Evolutionary conservation across 2,329 filamentous ascomycete genomes (phyloP).

Genomic region (Neofusicoccum cordaticola): DNA sequence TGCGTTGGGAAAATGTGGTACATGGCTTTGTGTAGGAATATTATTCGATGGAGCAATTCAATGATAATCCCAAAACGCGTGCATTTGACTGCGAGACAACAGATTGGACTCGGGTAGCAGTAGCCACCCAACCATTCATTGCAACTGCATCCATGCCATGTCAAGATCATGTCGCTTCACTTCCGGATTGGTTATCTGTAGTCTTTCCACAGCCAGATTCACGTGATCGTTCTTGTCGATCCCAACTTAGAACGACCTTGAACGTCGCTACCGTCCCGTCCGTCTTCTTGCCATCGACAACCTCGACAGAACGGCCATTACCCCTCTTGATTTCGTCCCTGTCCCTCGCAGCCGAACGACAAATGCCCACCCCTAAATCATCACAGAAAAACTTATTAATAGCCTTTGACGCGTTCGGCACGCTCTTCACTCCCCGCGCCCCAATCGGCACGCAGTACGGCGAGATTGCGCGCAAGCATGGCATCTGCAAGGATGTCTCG

Average conservation of each 20-base stretch:
- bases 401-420: constrained; percentile 66
- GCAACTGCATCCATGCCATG: too few relatives aligned
- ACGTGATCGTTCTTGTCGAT: constrained; percentile 6
- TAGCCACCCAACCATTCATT: too few relatives aligned
- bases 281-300: not conserved
- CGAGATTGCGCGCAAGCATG: constrained; percentile 50
- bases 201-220: not conserved
- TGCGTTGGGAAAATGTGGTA: not conserved
- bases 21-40: constrained; percentile 7
- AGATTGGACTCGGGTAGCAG: too few relatives aligned
- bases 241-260: not conserved
- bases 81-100: too few relatives aligned
- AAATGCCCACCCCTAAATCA: not conserved
- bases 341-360: too few relatives aligned
- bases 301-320: too few relatives aligned
- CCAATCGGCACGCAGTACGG: constrained; percentile 56
- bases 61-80: not conserved
- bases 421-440: constrained; percentile 54
- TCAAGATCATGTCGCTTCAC: too few relatives aligned
- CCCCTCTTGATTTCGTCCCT: too few relatives aligned
- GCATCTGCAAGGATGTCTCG: constrained; percentile 42
- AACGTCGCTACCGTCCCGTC: not conserved
- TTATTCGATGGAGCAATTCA: not conserved
- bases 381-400: constrained; percentile 49
- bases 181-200: too few relatives aligned